Base-by-base conservation (phyloP, 2,329 filamentous ascomycete species). In the Penicillium sp. region DNA sequence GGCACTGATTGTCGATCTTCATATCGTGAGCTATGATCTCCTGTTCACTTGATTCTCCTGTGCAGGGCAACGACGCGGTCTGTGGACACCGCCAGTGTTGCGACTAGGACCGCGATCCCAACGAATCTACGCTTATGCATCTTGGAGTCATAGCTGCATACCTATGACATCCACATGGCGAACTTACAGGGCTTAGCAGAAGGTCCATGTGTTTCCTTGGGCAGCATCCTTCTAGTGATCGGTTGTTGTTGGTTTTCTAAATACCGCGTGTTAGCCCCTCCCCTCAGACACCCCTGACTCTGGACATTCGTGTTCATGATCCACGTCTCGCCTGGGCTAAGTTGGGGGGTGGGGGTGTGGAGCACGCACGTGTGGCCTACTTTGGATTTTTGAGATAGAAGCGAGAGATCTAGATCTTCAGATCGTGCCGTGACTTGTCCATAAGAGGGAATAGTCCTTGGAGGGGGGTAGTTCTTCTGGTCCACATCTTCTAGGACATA, bases 1-100 rank as follows among this genome's bases (percentile, higher is more conserved):
- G 7, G 33, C 24, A 50, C 10, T 22, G 14, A 9, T 8, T 26
- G 55, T 57, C 41, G 46, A 54, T 57, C 55, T 16, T 54, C 46
- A 27, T 53, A 44, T 27, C 47, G n/a, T 53, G 19, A 21, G 13
- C 37, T 35, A 21, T 21, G 53, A 35, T 48, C 43, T 44, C 21
- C 22, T 19, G 24, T 22, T 11, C 19, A 41, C 19, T 41, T 31
- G n/a, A 41, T 7, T 50, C 16, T 26, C 21, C 3, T 24, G 27
- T 48, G 29, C n/a, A 48, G 22, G 21, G 29, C 29, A 16, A 27
- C 3, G 31, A 26, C 13, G 48, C 8, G 33, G 8, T 24, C 8
- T n/a, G 22, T 21, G 22, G 48, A 50, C 48, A 50, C 48, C 33
- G 48, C 33, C 19, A 41, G 14, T 50, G n/a, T 29, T 50, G 48